Evolutionary conservation across 2,329 filamentous ascomycete genomes (phyloP).

Genomic region (Microcyclosporella mali): DNA sequence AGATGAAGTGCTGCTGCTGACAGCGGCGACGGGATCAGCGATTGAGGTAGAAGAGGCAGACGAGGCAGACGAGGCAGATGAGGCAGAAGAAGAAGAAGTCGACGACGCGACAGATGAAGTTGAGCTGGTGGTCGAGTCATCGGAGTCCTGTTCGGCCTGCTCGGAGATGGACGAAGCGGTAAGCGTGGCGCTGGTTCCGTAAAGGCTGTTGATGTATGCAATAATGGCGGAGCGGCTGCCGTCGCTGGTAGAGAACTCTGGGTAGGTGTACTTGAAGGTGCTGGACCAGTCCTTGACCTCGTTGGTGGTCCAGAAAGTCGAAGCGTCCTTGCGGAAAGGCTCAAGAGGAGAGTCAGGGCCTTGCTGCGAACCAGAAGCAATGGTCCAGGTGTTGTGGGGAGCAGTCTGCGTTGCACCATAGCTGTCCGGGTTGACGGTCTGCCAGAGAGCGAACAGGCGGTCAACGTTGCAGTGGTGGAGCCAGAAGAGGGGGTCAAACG

Average conservation of each 20-base stretch:
- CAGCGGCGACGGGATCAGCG: no score
- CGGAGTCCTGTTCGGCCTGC: slow-evolving; percentile 5
- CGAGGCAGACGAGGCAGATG: not conserved
- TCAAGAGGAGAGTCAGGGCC: slow-evolving; percentile 23
- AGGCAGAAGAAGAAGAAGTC: not conserved
- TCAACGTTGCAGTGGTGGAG: slow-evolving; percentile 71
- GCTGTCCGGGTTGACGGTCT: slow-evolving; percentile 61
- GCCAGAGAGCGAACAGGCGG: slow-evolving; percentile 71
- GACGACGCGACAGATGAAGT: not conserved
- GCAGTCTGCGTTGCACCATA: slow-evolving; percentile 56
- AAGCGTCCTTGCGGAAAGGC: slow-evolving; percentile 57
- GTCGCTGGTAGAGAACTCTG: slow-evolving; percentile 50
- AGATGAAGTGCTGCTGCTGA: not conserved
- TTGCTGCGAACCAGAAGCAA: slow-evolving; percentile 44
- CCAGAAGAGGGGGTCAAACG: slow-evolving; percentile 75
- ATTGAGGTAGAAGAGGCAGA: not conserved
- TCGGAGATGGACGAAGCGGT: slow-evolving; percentile 11
- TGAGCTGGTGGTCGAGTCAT: not conserved
- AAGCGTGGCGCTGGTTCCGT: slow-evolving; percentile 37
- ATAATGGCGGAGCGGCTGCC: slow-evolving; percentile 47
- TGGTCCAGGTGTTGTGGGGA: slow-evolving; percentile 57
- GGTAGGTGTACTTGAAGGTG: slow-evolving; percentile 68
- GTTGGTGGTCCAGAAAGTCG: slow-evolving; percentile 63
- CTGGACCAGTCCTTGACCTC: slow-evolving; percentile 57
- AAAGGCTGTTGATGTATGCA: slow-evolving; percentile 47